Base-by-base conservation (phyloP, 2,329 filamentous ascomycete species). In the Colletotrichum coccodes region DNA sequence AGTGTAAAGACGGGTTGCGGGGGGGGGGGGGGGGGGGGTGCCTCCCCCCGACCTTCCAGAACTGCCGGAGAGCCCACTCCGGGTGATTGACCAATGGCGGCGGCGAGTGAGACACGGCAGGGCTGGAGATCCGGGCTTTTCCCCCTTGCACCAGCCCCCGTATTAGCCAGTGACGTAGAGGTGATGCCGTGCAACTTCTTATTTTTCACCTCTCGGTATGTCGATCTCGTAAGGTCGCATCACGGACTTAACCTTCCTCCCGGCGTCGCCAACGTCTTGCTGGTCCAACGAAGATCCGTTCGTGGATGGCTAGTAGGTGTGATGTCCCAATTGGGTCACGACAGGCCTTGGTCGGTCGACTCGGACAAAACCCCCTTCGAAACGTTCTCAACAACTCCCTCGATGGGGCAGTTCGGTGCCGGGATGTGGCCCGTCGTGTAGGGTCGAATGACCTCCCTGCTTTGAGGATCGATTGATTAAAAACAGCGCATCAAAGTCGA, bases 101-200 rank as follows among this genome's bases (percentile, higher is more conserved):
- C 8, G 12, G 49, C 46, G 23, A 40, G 18, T n/a, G n/a, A n/a
- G n/a, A n/a, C n/a, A n/a, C n/a, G n/a, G n/a, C n/a, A n/a, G n/a
- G n/a, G n/a, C n/a, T n/a, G 46, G 21, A 21, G 36, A 18, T 34
- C 40, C 64, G 64, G 38, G 30, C n/a, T 42, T 36, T 38, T 50
- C 50, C 32, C 34, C 9, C 23, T 38, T 28, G 26, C 28, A 47
- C 57, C 56, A 52, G 42, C 59, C 64, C 26, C 47, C 34, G 53
- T 9, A 42, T 32, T n/a, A 47, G 40, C 61, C 61, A 56, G 62
- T 69, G 66, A 69, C 66, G 66, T 69, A 60, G 49, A 49, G 21
- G 54, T 69, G 66, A 69, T 69, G 54, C 49, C 12, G 40, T 40
- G 16, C 42, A 26, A 57, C 44, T 46, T 53, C 44, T 40, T 30